These are phyloP conservation scores for Biscogniauxia mediterranea DNA, from an alignment of 2,329 filamentous ascomycete species.

Conservation along the genomic window DNA sequence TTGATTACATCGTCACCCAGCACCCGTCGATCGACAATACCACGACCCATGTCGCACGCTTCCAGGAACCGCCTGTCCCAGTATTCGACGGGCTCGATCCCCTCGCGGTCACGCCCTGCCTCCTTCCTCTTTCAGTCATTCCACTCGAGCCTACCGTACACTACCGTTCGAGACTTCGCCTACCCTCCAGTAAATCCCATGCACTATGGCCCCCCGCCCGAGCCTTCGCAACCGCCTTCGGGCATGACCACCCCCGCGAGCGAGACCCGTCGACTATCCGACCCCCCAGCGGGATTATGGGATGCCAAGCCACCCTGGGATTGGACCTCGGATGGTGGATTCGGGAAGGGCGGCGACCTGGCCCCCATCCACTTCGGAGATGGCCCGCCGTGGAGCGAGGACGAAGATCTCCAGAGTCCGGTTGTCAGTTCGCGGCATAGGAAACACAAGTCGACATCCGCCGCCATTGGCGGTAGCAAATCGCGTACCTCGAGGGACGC, in stretches of 20 bases:
- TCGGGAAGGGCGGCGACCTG: constrained; percentile 66
- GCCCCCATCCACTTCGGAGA: constrained; percentile 82
- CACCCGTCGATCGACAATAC: constrained; percentile 55
- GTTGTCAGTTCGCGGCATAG: constrained; percentile 82
- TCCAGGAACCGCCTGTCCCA: constrained; percentile 81
- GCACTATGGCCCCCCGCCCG: constrained; percentile 89
- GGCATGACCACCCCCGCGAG: constrained; percentile 82
- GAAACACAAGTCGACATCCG: constrained; percentile 74
- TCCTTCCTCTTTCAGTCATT: constrained; percentile 83
- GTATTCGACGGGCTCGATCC: constrained; percentile 71
- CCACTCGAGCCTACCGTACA: constrained; percentile 81
- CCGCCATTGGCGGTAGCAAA: constrained; percentile 46
- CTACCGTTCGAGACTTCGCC: constrained; percentile 94
- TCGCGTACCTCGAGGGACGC: constrained; percentile 43
- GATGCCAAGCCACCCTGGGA: constrained; percentile 65
- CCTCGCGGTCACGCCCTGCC: constrained; percentile 70
- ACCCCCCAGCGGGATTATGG: constrained; percentile 69
- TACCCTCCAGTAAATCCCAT: constrained; percentile 80
- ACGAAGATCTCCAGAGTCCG: constrained; percentile 90
- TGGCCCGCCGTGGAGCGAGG: constrained; percentile 90
- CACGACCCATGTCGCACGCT: constrained; percentile 71
- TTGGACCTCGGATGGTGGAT: constrained; percentile 50
- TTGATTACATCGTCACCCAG: constrained; percentile 56
- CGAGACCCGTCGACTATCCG: constrained; percentile 78
- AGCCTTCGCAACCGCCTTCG: constrained; percentile 67